phyloP scores from a whole-genome alignment of 768 basidiomycete species.

The Termitomyces sp. region DNA sequence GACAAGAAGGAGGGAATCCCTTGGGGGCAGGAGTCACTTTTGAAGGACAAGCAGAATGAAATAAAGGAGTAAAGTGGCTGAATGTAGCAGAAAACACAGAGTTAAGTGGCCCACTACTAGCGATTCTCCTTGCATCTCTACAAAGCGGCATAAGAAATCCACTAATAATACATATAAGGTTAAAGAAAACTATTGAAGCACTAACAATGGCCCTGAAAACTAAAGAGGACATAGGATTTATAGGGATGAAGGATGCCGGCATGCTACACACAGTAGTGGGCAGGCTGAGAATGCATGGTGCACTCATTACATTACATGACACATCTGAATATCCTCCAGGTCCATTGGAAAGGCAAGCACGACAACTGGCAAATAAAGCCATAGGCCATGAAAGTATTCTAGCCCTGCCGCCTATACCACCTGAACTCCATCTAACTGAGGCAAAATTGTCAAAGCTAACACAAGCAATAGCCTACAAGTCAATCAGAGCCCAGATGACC shows the following conservation, averaged over 20 bases:
- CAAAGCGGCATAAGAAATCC: not conserved
- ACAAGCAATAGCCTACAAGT: not conserved
- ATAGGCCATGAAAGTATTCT: no score
- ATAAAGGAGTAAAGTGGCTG: not conserved
- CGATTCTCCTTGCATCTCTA: not conserved
- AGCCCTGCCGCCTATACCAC: not conserved
- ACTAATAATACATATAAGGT: not conserved
- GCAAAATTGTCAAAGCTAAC: not conserved
- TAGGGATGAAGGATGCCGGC: not conserved
- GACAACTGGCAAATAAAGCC: no score
- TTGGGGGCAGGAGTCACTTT: not conserved
- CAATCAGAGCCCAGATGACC: no score
- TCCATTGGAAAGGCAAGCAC: no score
- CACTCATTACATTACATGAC: no score
- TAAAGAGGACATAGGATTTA: no score
- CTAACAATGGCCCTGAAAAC: no score
- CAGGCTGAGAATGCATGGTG: not conserved
- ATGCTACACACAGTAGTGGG: not conserved
- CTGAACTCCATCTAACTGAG: not conserved
- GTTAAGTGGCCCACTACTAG: not conserved
- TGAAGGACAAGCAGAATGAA: not conserved
- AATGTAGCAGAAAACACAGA: not conserved
- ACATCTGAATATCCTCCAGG: no score
- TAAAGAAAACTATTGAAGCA: no score
- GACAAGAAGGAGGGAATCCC: no score